phyloP scores from a whole-genome alignment of 768 basidiomycete genomes.

The Rhodocollybia butyracea region DNA sequence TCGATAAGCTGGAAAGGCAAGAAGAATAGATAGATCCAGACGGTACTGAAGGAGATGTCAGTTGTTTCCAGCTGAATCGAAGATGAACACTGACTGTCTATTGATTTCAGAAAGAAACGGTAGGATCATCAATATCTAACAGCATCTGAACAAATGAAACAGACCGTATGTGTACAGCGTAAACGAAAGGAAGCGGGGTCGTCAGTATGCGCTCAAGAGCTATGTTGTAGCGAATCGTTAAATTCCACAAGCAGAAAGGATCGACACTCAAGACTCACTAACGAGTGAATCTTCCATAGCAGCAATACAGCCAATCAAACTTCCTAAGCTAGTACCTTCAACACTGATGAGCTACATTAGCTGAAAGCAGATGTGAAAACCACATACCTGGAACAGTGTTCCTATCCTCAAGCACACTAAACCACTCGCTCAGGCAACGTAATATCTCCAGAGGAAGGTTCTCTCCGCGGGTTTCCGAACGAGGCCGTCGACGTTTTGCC shows the following conservation, averaged over 20 bases:
- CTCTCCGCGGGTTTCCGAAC: slow-evolving; percentile 30
- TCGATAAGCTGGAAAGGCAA: slow-evolving; percentile 72
- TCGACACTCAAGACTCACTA: slow-evolving; percentile 30
- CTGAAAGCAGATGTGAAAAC: not conserved
- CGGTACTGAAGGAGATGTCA: slow-evolving; percentile 37
- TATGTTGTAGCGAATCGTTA: slow-evolving; percentile 16
- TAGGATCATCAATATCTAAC: not conserved
- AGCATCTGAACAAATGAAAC: not conserved
- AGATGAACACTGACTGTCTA: slow-evolving; percentile 17
- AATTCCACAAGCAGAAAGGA: not conserved
- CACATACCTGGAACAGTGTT: slow-evolving; percentile 49
- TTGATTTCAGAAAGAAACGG: not conserved
- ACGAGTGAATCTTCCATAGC: slow-evolving; percentile 52
- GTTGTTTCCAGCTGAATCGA: not conserved
- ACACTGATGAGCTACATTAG: not conserved
- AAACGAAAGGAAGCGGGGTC: slow-evolving; percentile 63
- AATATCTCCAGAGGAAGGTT: slow-evolving; percentile 59
- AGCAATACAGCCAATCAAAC: slow-evolving; percentile 44
- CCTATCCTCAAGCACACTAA: slow-evolving; percentile 54
- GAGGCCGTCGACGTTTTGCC: slow-evolving; percentile 25
- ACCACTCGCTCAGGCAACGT: slow-evolving; percentile 55
- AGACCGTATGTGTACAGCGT: slow-evolving; percentile 53
- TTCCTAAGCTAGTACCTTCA: slow-evolving; percentile 46
- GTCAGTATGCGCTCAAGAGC: slow-evolving; percentile 60
- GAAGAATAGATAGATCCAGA: slow-evolving; percentile 74